Evolutionary conservation across 169 alveolate species (phyloP).

Genomic region (Theileria equi): DNA sequence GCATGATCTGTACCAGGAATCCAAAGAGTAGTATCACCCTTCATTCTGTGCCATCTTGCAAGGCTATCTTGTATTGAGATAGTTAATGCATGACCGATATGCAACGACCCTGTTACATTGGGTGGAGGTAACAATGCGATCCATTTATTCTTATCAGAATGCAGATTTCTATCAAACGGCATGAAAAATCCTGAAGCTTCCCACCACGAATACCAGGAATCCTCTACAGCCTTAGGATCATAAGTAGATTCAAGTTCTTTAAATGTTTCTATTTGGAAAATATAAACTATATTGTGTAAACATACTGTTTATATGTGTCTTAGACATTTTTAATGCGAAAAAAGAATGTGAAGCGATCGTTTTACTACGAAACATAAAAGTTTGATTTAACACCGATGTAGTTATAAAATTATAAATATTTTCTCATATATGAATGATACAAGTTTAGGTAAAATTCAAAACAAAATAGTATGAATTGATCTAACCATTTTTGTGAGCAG

Average conservation of each 20-base stretch:
- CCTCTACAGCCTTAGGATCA: slow-evolving; percentile 94
- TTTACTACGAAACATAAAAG: background rate
- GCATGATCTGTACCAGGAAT: slow-evolving; percentile 99
- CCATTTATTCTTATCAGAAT: slow-evolving; percentile 71
- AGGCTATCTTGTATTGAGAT: slow-evolving; percentile 97
- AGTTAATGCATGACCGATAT: slow-evolving; percentile 99
- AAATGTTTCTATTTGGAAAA: slow-evolving; percentile 12
- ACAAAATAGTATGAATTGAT: too few species aligned
- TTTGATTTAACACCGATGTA: too few species aligned
- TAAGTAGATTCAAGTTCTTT: slow-evolving; percentile 84
- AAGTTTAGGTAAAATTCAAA: too few species aligned
- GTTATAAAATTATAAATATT: too few species aligned
- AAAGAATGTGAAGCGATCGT: background rate
- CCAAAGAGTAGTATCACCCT: slow-evolving; percentile 94
- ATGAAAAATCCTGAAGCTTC: slow-evolving; percentile 82
- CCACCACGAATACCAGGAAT: slow-evolving; percentile 96
- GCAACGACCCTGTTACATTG: slow-evolving; percentile 99
- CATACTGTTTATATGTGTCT: background rate
- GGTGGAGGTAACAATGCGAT: slow-evolving; percentile 98
- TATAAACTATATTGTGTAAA: background rate
- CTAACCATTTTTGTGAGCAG: too few species aligned
- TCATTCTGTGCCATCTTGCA: slow-evolving; percentile 95
- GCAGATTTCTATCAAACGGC: slow-evolving; percentile 58
- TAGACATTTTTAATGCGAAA: slow-evolving; percentile 1
- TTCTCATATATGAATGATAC: too few species aligned